Evolutionary conservation across 495 filamentous ascomycete species (phyloP).

Genomic region (Podospora anserina): DNA sequence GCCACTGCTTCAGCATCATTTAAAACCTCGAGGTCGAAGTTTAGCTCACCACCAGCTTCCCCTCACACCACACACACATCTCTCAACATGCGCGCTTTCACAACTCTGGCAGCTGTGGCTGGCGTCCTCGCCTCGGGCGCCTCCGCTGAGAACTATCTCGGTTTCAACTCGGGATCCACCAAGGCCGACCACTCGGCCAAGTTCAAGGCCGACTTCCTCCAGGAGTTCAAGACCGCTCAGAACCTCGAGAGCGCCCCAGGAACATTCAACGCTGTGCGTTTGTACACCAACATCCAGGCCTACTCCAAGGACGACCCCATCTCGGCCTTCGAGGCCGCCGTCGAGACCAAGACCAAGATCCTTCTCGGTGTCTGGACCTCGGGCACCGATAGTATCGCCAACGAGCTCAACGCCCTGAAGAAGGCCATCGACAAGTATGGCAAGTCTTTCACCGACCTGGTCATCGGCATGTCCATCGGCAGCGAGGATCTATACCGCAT

Average conservation of each 20-base stretch:
- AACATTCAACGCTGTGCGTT: slow-evolving; percentile 45
- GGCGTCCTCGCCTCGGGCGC: slow-evolving; percentile 33
- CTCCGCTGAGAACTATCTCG: slow-evolving; percentile 40
- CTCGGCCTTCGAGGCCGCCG: slow-evolving; percentile 52
- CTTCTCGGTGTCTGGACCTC: slow-evolving; percentile 54
- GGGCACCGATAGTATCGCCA: slow-evolving; percentile 45
- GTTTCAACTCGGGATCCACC: slow-evolving; percentile 50
- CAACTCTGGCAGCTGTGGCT: slow-evolving; percentile 29
- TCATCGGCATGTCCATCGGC: slow-evolving; percentile 52
- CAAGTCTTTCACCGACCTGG: slow-evolving; percentile 41
- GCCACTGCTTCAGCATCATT: too few species aligned
- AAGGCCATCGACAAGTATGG: slow-evolving; percentile 45
- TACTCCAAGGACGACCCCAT: slow-evolving; percentile 46
- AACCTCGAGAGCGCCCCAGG: slow-evolving; percentile 42
- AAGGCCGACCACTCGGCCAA: slow-evolving; percentile 47
- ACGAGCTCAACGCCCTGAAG: slow-evolving; percentile 47
- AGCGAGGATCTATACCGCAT: slow-evolving; percentile 55
- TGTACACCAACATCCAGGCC: slow-evolving; percentile 55
- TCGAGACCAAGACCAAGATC: slow-evolving; percentile 48
- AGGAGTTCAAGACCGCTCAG: slow-evolving; percentile 47
- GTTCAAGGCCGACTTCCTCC: slow-evolving; percentile 44
- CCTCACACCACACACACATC: neutral
- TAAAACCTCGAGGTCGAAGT: neutral
- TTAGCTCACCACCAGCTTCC: neutral
- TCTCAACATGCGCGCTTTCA: slow-evolving; percentile 30